Base-by-base conservation (phyloP, 257 asterid genomes). In the Przewalskia tangutica region DNA sequence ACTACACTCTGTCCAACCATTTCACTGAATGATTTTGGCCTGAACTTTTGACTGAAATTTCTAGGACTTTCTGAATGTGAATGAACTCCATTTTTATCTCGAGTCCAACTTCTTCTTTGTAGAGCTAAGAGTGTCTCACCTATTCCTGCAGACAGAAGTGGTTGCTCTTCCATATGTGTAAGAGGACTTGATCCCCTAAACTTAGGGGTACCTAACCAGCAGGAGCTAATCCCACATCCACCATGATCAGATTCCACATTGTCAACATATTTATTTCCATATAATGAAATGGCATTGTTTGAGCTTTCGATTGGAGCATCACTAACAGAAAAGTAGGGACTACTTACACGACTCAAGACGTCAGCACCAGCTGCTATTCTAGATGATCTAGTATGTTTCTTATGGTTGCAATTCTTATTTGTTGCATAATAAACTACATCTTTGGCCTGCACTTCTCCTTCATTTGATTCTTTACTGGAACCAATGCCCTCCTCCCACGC, bases 151-250 rank as follows among this genome's bases (percentile, higher is more conserved):
- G 83, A 79, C 83, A 94, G 67, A 85, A 94, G 93, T 12, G 95
- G 94, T 20, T 18, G 88, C 55, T 90, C 92, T 70, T 93, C 97
- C 18, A 77, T 79, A 59, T 87, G 86, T 40, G 79, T 83, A 59
- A 77, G 84, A 83, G 84, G 81, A 60, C 86, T 79, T 7, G 90
- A 82, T 64, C 87, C 97, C 79, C 89, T 86, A 64, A 63, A 85
- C 80, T 89, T 91, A 20, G 88, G 86, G 38, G 89, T 84, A 79
- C 91, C 90, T 42, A 93, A 88, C 98, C 97, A 95, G 87, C 93
- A 94, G 62, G 91, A 91, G 83, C 91, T 84, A 77, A 93, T 82
- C 60, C 97, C 95, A 82, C 97, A 94, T 50, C 97, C 98, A 84
- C 88, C 90, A 77, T 83, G 88, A 85, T 89, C 88, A 55, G 86